Conservation (phyloP, 2,329 filamentous ascomycete species). For the Pestalotiopsis sp. region DNA sequence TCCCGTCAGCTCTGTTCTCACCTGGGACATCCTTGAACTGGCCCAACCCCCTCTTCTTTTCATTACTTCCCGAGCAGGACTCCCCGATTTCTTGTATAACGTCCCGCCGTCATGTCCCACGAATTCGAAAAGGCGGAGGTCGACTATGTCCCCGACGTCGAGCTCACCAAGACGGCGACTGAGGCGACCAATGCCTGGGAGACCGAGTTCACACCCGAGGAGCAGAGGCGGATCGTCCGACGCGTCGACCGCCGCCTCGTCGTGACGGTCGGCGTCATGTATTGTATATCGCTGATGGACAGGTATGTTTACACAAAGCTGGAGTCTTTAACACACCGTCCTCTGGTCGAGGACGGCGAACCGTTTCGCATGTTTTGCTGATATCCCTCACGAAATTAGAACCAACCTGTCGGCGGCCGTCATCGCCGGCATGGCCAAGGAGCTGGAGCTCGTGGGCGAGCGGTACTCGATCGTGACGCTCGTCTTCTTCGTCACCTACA, state of each 20-base stretch:
- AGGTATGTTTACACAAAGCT: constrained; percentile 35
- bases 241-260: constrained; percentile 70
- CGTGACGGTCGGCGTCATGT: constrained; percentile 64
- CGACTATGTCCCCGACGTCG: constrained; percentile 13
- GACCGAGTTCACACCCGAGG: constrained; percentile 56
- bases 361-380: background rate
- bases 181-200: constrained; percentile 12
- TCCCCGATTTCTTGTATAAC: background rate
- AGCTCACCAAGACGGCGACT: background rate
- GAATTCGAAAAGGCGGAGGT: constrained; percentile 12
- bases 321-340: too few relatives aligned
- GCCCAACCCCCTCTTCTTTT: background rate
- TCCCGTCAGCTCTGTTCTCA: background rate
- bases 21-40: background rate
- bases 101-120: background rate
- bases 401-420: constrained; percentile 75
- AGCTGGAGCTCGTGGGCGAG: constrained; percentile 47
- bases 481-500: constrained; percentile 75
- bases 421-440: constrained; percentile 65
- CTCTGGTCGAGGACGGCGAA: too few relatives aligned
- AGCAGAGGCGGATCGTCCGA: constrained; percentile 70
- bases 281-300: constrained; percentile 79
- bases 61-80: background rate
- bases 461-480: constrained; percentile 65
- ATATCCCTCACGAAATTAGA: background rate